Evolutionary conservation across 2,329 filamentous ascomycete species (phyloP).

Genomic region (Cladorrhinum sp.): DNA sequence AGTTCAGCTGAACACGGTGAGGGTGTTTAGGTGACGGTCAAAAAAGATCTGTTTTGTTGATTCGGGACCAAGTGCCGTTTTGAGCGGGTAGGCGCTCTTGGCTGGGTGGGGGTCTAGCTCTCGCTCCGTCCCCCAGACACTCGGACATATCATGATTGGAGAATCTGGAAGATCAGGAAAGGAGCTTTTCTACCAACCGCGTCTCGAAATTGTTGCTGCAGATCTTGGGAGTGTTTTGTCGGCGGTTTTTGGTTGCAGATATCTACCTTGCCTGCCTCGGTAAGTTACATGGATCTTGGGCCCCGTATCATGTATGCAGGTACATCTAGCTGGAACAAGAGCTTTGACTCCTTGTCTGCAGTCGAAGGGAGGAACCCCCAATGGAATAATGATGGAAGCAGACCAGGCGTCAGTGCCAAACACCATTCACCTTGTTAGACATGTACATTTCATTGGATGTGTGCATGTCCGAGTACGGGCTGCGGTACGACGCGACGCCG

Average conservation of each 20-base stretch:
- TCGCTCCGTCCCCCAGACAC: not conserved
- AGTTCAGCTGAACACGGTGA: too few species aligned
- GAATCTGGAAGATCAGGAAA: not conserved
- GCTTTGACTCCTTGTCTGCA: not conserved
- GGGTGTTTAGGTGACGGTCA: too few species aligned
- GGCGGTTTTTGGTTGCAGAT: not conserved
- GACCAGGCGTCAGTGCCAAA: not conserved
- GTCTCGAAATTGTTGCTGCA: not conserved
- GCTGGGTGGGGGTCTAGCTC: not conserved
- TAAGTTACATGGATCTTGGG: not conserved
- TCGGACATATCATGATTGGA: not conserved
- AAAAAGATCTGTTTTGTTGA: not conserved
- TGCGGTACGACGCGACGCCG: constrained; percentile 2
- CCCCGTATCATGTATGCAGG: not conserved
- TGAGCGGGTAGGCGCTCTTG: not conserved
- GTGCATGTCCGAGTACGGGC: constrained; percentile 9
- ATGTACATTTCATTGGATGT: not conserved
- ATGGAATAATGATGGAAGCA: not conserved
- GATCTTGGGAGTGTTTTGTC: not conserved
- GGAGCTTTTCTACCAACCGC: not conserved
- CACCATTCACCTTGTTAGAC: too few species aligned
- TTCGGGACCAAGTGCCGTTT: not conserved
- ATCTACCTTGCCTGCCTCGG: not conserved
- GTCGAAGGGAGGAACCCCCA: not conserved
- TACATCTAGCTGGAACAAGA: not conserved